A percentile compares a stretch with the other conserved stretches of the same genome.
phyloP scores from a whole-genome alignment of 2,329 filamentous ascomycete species.

The Raffaelea ambrosiae region DNA sequence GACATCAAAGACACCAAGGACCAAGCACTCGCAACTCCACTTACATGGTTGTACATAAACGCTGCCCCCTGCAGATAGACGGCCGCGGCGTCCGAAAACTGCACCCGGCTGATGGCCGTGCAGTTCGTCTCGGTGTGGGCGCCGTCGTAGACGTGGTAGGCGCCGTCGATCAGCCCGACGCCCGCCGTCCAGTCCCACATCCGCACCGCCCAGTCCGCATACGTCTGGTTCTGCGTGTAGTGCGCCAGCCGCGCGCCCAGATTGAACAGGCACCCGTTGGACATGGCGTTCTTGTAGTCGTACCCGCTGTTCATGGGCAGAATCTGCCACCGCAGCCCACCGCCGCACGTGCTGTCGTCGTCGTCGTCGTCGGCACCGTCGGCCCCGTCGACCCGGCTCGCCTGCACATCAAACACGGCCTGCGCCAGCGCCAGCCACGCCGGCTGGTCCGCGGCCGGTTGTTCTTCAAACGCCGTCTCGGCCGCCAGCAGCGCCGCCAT shows the following conservation, averaged over 20 bases:
- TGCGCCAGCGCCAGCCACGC: slow-evolving; percentile 60
- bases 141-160: slow-evolving; percentile 55
- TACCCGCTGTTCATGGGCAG: slow-evolving; percentile 66
- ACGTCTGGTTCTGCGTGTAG: slow-evolving; percentile 60
- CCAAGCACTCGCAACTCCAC: too few species aligned
- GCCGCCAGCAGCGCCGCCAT: slow-evolving; percentile 61
- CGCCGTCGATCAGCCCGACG: slow-evolving; percentile 49
- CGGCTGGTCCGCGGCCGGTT: slow-evolving; percentile 37
- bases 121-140: slow-evolving; percentile 50
- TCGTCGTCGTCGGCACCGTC: too few species aligned
- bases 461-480: slow-evolving; percentile 55
- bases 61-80: slow-evolving; percentile 55
- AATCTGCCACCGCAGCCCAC: slow-evolving; percentile 72
- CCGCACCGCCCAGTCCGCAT: slow-evolving; percentile 52
- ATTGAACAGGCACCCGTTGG: slow-evolving; percentile 57
- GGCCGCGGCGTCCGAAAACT: slow-evolving; percentile 61
- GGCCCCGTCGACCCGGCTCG: slow-evolving; percentile 42
- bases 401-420: slow-evolving; percentile 59
- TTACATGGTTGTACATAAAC: slow-evolving; percentile 58
- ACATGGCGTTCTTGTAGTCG: slow-evolving; percentile 61
- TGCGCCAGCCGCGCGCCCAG: slow-evolving; percentile 60
- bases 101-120: slow-evolving; percentile 49
- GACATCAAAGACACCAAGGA: too few species aligned
- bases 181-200: slow-evolving; percentile 53
- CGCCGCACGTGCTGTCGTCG: slow-evolving; percentile 47